Percentiles rank a stretch among this genome's conserved stretches.
These are phyloP conservation scores for Chalaropsis ovoidea DNA, from an alignment of 2,329 filamentous ascomycete species.

Conservation along the genomic window DNA sequence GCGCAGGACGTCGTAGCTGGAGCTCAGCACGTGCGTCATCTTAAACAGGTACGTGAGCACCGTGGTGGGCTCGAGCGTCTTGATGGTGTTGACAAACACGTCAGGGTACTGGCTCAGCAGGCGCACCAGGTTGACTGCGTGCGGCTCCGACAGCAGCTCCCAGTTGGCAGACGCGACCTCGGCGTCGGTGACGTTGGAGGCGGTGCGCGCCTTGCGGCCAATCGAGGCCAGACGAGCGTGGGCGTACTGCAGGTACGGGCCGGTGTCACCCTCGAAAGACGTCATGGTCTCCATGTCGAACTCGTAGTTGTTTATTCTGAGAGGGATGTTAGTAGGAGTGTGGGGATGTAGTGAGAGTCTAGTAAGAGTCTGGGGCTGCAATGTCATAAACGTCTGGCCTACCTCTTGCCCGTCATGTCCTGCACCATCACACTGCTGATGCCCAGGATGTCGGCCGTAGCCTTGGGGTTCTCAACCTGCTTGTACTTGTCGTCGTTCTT, in stretches of 20 bases:
- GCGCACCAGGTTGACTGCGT: slow-evolving; percentile 63
- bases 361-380: not conserved
- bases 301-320: slow-evolving; percentile 53
- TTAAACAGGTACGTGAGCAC: slow-evolving; percentile 63
- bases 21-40: slow-evolving; percentile 72
- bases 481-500: slow-evolving; percentile 83
- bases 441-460: slow-evolving; percentile 76
- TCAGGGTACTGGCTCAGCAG: slow-evolving; percentile 78
- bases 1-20: slow-evolving; percentile 70
- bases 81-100: slow-evolving; percentile 70
- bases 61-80: slow-evolving; percentile 64
- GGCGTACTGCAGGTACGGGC: slow-evolving; percentile 75
- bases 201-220: slow-evolving; percentile 46
- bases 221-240: slow-evolving; percentile 62
- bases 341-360: no score
- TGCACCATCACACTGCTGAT: slow-evolving; percentile 97
- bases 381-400: no score
- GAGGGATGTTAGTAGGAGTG: slow-evolving; percentile 21
- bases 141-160: slow-evolving; percentile 57
- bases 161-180: slow-evolving; percentile 56
- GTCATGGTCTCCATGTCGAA: slow-evolving; percentile 78
- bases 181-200: slow-evolving; percentile 44
- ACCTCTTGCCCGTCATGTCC: slow-evolving; percentile 84
- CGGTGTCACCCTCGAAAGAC: slow-evolving; percentile 75
- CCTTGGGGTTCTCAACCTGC: slow-evolving; percentile 73